Evolutionary conservation across 164 flowering plant species (phyloP).

Genomic region (Stephania japonica): DNA sequence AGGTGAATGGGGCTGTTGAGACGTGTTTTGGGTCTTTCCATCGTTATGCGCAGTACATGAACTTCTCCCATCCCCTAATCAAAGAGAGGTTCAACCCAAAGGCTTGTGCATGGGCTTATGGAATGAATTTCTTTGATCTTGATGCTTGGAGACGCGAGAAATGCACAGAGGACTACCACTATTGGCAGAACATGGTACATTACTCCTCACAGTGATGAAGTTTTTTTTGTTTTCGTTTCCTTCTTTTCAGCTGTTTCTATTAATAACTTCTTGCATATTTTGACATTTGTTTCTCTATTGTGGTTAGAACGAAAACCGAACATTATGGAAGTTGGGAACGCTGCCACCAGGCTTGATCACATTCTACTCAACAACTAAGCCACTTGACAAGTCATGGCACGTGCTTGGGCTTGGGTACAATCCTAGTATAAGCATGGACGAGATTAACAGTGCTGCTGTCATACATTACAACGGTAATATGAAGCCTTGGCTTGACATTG

Average conservation of each 20-base stretch:
- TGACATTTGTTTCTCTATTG: neutral
- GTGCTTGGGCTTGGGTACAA: slow-evolving; percentile 28
- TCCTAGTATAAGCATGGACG: slow-evolving; percentile 27
- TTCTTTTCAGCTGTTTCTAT: neutral
- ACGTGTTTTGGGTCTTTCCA: slow-evolving; percentile 14
- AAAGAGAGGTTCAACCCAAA: slow-evolving; percentile 13
- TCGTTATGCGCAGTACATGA: slow-evolving; percentile 14
- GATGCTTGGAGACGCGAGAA: slow-evolving; percentile 13
- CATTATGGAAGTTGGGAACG: slow-evolving; percentile 14
- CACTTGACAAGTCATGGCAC: slow-evolving; percentile 31
- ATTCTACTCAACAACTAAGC: slow-evolving; percentile 26
- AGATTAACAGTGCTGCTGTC: slow-evolving; percentile 22
- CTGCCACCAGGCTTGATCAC: slow-evolving; percentile 19
- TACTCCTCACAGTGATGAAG: too few species aligned
- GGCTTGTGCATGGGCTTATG: slow-evolving; percentile 17
- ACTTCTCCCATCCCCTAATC: slow-evolving; percentile 10
- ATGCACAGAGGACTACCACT: slow-evolving; percentile 12
- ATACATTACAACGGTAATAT: slow-evolving; percentile 30
- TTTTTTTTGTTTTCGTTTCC: neutral
- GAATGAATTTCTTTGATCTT: slow-evolving; percentile 15
- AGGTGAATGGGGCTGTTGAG: slow-evolving; percentile 15
- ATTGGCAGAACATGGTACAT: slow-evolving; percentile 10
- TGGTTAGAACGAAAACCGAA: slow-evolving; percentile 8
- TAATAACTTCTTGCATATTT: neutral
- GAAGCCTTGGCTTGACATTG: slow-evolving; percentile 25